Evolutionary conservation across 495 filamentous ascomycete genomes (phyloP), one percentile per base, ranked within the genome.

Genomic region (Penicillium roqueforti): DNA sequence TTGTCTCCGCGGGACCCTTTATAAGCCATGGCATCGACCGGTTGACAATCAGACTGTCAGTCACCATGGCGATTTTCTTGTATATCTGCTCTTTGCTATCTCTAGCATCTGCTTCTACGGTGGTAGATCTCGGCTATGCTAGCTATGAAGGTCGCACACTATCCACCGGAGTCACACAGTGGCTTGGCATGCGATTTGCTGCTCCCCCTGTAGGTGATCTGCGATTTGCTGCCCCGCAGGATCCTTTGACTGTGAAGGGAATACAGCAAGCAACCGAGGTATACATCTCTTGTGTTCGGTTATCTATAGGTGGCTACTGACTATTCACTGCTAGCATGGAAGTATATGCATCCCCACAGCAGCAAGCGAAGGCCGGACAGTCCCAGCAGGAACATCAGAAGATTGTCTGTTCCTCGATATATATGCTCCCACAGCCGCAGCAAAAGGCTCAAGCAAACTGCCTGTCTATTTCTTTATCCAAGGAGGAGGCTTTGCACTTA

Each of bases 351-450:
- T 83, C 20, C 76, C 71, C 8, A 80, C 72, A 2, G 73, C 63
- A 41, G 53, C 42, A 20, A 61, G 57, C 8, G 73, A 54, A 31
- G 49, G 56, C 10, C 18, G 34, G 7, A 9, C 70, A 32, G 57
- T 69, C 59, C 78, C 58, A 16, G 26, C 6, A 5, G 69, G 55
- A 1, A 68, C 77, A 34, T 76, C 77, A 13, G 88, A 92, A 62
- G 87, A 92, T 57, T 91, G 88, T 63, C 79, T 92, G 1, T 89
- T 85, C 54, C 72, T 83, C 10, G 84, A 91, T 57, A 78, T 92
- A n/a, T 90, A 81, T 69, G 80, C 86, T 4, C 87, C 88, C 3
- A 65, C 78, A 0, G 74, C 77, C 26, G 77, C 79, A 3, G 45
- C 54, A 4, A 77, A 72, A 0, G 43, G 59, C 18, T 55, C 53